phyloP scores from a whole-genome alignment of 1,139 yeast genomes.

The Yamadazyma diddensiae region DNA sequence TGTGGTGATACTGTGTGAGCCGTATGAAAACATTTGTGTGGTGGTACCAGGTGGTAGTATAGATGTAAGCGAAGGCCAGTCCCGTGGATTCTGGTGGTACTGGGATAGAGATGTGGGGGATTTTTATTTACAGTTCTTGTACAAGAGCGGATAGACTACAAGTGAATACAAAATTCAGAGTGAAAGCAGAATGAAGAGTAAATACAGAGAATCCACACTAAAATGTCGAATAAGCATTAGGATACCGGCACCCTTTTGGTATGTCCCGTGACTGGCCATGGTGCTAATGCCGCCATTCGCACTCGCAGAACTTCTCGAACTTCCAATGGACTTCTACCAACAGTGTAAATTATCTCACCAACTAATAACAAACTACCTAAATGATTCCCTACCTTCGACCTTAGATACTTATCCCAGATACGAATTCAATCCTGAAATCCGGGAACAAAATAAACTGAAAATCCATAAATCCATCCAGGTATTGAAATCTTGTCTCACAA shows the following conservation, averaged over 20 bases:
- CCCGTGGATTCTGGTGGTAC: constrained; percentile 59
- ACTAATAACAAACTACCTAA: constrained; percentile 30
- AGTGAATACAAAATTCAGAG: no score
- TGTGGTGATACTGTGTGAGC: constrained; percentile 76
- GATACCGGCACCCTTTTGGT: no score
- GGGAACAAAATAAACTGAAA: constrained; percentile 29
- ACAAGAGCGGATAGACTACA: no score
- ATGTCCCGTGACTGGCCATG: no score
- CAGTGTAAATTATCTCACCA: constrained; percentile 34
- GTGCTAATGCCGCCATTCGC: no score
- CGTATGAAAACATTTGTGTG: constrained; percentile 73
- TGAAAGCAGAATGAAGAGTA: background rate
- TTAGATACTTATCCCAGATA: constrained; percentile 25
- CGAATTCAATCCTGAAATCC: constrained; percentile 19
- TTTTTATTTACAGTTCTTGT: constrained; percentile 67
- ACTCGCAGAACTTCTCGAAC: no score
- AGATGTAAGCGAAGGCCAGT: constrained; percentile 37
- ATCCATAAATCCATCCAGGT: constrained; percentile 29
- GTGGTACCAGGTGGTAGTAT: constrained; percentile 61
- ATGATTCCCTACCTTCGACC: no score
- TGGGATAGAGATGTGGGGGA: constrained; percentile 70
- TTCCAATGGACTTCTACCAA: constrained; percentile 19
- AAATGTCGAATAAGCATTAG: no score
- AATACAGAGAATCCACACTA: no score
- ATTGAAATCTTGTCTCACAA: constrained; percentile 28